Conservation (phyloP, 164 flowering plant species). For the Annona cherimola region DNA sequence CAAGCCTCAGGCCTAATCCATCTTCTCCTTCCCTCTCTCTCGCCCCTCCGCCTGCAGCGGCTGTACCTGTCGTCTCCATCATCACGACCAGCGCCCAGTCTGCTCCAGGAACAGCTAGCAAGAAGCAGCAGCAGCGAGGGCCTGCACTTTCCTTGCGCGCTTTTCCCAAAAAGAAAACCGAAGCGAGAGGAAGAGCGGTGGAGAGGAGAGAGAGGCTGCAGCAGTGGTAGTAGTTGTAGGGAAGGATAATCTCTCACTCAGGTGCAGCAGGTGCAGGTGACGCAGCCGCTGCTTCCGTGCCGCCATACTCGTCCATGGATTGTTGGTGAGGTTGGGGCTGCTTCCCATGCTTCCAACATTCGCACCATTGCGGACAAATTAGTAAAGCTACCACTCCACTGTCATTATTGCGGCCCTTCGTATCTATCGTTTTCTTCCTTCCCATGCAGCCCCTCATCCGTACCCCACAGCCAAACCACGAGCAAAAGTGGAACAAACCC, state of each 20-base stretch:
- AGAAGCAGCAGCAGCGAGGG: background rate
- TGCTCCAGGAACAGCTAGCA: no score
- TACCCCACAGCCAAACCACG: constrained; percentile 1
- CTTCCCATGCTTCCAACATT: constrained; percentile 75
- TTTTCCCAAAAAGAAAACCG: background rate
- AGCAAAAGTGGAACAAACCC: background rate
- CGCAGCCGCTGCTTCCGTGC: background rate
- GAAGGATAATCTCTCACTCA: background rate
- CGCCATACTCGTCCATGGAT: constrained; percentile 33
- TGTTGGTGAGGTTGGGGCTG: constrained; percentile 25
- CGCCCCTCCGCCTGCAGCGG: background rate
- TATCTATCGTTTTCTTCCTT: constrained; percentile 18
- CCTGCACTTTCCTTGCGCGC: background rate
- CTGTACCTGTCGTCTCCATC: constrained; percentile 5
- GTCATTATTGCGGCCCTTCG: constrained; percentile 18
- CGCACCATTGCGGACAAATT: constrained; percentile 29
- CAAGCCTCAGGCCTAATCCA: constrained; percentile 30
- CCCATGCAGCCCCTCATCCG: background rate
- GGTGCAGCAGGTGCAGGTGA: background rate
- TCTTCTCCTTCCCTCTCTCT: constrained; percentile 2
- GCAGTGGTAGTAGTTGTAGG: background rate
- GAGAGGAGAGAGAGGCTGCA: constrained; percentile 3
- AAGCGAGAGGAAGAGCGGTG: no score
- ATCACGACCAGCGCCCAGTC: constrained; percentile 1
- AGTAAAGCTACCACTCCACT: constrained; percentile 14